Base-by-base conservation (phyloP, 2,329 filamentous ascomycete species). In the Dothistroma septosporum region DNA sequence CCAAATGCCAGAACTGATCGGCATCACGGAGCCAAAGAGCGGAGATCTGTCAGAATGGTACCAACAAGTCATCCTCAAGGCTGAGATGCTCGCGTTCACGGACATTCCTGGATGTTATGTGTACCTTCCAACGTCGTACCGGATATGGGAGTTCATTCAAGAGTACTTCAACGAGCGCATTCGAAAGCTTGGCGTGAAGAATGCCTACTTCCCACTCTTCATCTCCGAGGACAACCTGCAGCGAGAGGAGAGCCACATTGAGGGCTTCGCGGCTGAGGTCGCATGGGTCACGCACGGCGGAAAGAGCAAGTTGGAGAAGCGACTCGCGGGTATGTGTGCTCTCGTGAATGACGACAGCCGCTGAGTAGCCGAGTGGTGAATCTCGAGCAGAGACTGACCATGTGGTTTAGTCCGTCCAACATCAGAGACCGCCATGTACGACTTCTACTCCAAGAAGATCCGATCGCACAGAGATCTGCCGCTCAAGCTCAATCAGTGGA, bases 101-200 rank as follows among this genome's bases (percentile, higher is more conserved):
- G 90, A 96, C 79, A 93, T 97, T 64, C 91, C 92, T n/a, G 91
- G 92, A 53, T 97, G 95, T 80, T 97, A 96, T 77, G 94, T 97
- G 75, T 84, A 96, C 76, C 92, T 85, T 78, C 86, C 86, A 54
- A 80, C 83, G 61, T 87, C 85, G 19, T 88, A 84, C 75, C 81
- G 81, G 63, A 86, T 89, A 72, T 89, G 86, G 86, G 85, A 88
- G 71, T 79, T 82, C 66, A 87, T 89, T 64, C 84, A 86, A 69
- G 75, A 72, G 16, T 82, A 76, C 76, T 82, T 82, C 72, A 83
- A 87, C 69, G 71, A 73, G 64, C 85, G 87, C 69, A 99, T 97
- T 75, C 92, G 96, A 82, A 86, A 84, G 54, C 85, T 97, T 82
- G 92, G 91, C 59, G 93, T 97, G 59, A 90, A 94, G 76, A 95